Conservation (phyloP, 345 rosid genomes). For the Gossypium rotundifolium region DNA sequence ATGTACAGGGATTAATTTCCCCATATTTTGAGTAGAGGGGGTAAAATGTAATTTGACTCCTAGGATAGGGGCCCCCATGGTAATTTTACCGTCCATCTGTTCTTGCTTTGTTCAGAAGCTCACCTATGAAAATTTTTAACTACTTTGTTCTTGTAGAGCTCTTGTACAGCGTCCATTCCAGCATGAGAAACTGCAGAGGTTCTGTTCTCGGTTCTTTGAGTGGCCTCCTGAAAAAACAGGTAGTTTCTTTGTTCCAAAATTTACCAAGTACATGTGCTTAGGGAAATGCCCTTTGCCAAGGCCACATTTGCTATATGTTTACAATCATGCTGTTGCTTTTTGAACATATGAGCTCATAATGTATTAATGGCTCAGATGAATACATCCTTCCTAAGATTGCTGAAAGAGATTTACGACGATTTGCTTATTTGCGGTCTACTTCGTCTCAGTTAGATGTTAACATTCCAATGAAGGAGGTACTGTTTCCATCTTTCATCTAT, state of each 20-base stretch:
- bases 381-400: conserved; percentile 89
- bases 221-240: conserved; percentile 95
- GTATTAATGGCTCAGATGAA: conserved; percentile 48
- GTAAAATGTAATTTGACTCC: no score
- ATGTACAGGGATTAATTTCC: no score
- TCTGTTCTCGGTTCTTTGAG: conserved; percentile 59
- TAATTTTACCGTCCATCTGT: no score
- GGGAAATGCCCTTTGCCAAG: not conserved
- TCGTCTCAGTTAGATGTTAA: conserved; percentile 43
- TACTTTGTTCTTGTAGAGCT: conserved; percentile 33
- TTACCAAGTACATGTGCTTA: not conserved
- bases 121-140: not conserved
- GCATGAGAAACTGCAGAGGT: conserved; percentile 44
- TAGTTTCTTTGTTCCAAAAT: conserved; percentile 13
- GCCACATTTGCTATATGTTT: not conserved
- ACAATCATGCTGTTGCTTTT: not conserved
- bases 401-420: conserved; percentile 73
- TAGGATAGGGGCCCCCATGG: no score
- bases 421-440: conserved; percentile 50
- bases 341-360: not conserved
- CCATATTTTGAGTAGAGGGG: no score
- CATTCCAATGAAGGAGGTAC: conserved; percentile 47
- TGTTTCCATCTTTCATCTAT: not conserved
- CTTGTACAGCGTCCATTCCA: conserved; percentile 56
- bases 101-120: no score